A percentile compares a stretch with the other conserved stretches of the same genome.
These are phyloP conservation scores for Clitopilus passeckerianus DNA, from an alignment of 768 basidiomycete genomes.

Conservation along the genomic window DNA sequence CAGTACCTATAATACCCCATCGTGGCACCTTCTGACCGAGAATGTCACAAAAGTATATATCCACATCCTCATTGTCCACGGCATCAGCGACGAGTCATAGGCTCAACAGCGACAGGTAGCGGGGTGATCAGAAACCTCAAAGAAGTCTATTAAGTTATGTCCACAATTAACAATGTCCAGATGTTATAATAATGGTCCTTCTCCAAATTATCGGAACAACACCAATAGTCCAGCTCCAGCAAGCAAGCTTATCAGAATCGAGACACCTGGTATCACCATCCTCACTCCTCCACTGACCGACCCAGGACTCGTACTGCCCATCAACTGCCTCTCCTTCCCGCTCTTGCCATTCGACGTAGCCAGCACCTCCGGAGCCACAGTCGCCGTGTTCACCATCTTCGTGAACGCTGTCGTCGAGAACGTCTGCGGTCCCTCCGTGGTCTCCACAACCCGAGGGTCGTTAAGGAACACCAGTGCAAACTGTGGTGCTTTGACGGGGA, in stretches of 20 bases:
- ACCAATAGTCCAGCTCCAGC: neutral
- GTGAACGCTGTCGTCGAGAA: slow-evolving; percentile 57
- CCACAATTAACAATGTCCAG: neutral
- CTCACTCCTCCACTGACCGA: slow-evolving; percentile 12
- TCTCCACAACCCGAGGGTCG: slow-evolving; percentile 22
- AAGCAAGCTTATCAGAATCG: neutral
- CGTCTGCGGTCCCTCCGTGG: slow-evolving; percentile 30
- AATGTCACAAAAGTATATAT: too few relatives aligned
- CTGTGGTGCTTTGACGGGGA: slow-evolving; percentile 65
- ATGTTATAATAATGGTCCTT: neutral
- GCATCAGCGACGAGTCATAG: neutral
- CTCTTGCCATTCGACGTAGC: slow-evolving; percentile 46
- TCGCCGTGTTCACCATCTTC: slow-evolving; percentile 46
- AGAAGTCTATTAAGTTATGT: neutral
- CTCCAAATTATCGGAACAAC: neutral
- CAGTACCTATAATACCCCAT: neutral
- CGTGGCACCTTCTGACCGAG: neutral
- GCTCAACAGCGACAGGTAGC: neutral
- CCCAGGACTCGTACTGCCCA: slow-evolving; percentile 29
- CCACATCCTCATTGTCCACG: neutral
- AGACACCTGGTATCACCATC: neutral
- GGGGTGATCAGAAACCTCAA: neutral
- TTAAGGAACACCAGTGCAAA: slow-evolving; percentile 75
- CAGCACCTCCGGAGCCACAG: slow-evolving; percentile 47
- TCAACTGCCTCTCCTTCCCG: slow-evolving; percentile 15